Base-by-base conservation (phyloP, 768 basidiomycete species). In the Leccinum incarnatum region DNA sequence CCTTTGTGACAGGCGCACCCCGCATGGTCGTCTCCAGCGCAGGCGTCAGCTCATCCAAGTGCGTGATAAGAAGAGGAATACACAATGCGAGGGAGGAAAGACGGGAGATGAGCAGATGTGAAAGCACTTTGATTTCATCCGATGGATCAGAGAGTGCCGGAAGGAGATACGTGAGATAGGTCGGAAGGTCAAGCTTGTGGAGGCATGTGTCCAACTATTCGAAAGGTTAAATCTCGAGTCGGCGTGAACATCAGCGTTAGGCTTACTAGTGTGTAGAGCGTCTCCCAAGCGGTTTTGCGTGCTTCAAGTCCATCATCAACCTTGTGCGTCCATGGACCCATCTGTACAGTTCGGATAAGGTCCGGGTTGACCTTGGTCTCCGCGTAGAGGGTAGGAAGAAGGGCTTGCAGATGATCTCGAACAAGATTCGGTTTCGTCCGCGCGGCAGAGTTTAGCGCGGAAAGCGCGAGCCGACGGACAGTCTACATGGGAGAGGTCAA, bases 241-340 rank as follows among this genome's bases (percentile, higher is more conserved):
- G 25, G 10, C 17, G 9, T 19, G 11, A 56, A 21, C 19, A 17
- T 23, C 4, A n/a, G 6, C n/a, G 4, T 40, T 8, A 5, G 10
- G 74, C 88, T 64, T 65, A 95, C 93, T 65, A 98, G 74, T 19
- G 95, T 97, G 71, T 97, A 95, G 79, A 98, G 92, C 1, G 95
- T 94, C 74, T 99, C 97, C 74, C 92, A 98, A 2, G 97, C 96
- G 0, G 93, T 95, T 80, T 98, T 98, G 58, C 97, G 86, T 21
- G 95, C 88, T 62, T 98, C 96, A 42, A 98, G 80, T 51, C 97
- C 97, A 63, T 98, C 95, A 66, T 99, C 97, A 54, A 97, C 93
- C 71, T 91, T 94, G 75, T 96, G 93, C 27, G 89, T 91, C 94
- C 94, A 97, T 2, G 95, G 94, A 21, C 95, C 94, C 95, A 97